A percentile compares a stretch with the other conserved stretches of the same genome.
Evolutionary conservation across 345 rosid genomes (phyloP).

Genomic region (Euphorbia pulcherrima): DNA sequence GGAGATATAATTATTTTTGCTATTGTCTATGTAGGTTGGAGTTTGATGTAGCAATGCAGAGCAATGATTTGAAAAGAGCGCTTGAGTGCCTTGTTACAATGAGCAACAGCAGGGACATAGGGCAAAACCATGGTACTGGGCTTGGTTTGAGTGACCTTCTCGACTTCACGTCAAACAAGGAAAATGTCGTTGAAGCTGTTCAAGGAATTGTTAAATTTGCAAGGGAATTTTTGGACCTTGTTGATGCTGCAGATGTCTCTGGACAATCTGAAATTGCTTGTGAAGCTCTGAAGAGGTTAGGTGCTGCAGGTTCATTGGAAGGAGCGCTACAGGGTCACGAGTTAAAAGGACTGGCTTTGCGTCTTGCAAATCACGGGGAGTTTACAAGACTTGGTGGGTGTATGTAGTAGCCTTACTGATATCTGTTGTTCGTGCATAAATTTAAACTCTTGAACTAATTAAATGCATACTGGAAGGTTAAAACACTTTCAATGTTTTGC

Average conservation of each 20-base stretch:
- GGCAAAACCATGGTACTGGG: constrained; percentile 70
- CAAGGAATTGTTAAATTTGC: constrained; percentile 91
- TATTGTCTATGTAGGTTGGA: constrained; percentile 59
- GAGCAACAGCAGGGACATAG: constrained; percentile 95
- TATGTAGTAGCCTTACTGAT: constrained; percentile 38
- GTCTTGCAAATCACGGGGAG: constrained; percentile 97
- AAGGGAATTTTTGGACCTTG: constrained; percentile 90
- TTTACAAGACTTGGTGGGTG: constrained; percentile 81
- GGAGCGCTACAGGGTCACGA: constrained; percentile 90
- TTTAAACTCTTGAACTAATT: constrained; percentile 10
- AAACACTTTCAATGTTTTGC: not conserved
- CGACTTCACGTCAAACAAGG: constrained; percentile 73
- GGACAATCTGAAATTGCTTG: constrained; percentile 88
- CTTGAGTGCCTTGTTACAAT: constrained; percentile 92
- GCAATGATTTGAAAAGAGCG: constrained; percentile 97
- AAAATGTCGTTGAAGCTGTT: constrained; percentile 81
- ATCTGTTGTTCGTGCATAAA: constrained; percentile 4
- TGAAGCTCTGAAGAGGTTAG: constrained; percentile 91
- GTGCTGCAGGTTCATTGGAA: constrained; percentile 92
- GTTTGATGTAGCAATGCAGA: constrained; percentile 97
- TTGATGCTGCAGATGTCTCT: constrained; percentile 99
- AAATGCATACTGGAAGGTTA: constrained; percentile 17
- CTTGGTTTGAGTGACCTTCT: constrained; percentile 85
- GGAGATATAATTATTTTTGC: not conserved
- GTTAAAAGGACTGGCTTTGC: constrained; percentile 85